Conservation (phyloP, 225 moss, liverwort and hornwort genomes). For the Sphagnum tenellum region DNA sequence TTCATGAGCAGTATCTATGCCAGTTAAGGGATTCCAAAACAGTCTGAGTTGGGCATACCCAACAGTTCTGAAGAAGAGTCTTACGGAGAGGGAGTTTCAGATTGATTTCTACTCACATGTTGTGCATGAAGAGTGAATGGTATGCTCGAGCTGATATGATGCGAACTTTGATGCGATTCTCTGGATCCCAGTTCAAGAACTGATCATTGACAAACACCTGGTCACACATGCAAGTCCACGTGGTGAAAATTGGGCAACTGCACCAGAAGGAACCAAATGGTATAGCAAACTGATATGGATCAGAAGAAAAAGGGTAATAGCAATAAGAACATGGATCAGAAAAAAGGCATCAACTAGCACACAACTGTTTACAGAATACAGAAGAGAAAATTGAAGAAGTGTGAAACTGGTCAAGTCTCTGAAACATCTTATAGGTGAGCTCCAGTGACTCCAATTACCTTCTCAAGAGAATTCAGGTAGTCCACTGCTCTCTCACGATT, state of each 20-base stretch:
- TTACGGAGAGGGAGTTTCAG: neutral
- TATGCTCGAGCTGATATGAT: slow-evolving; percentile 98
- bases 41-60: slow-evolving; percentile 37
- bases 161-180: slow-evolving; percentile 90
- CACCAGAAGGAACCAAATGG: neutral
- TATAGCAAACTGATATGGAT: neutral
- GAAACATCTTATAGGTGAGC: too few species aligned
- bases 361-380: neutral
- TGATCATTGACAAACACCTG: slow-evolving; percentile 98
- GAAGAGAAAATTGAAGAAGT: neutral
- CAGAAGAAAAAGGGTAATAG: neutral
- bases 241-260: neutral
- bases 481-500: slow-evolving; percentile 50
- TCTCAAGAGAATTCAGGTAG: slow-evolving; percentile 49
- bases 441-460: slow-evolving; percentile 11
- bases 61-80: slow-evolving; percentile 11
- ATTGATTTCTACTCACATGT: slow-evolving; percentile 69
- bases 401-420: too few species aligned
- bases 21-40: slow-evolving; percentile 9
- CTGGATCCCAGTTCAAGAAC: slow-evolving; percentile 92
- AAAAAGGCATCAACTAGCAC: neutral
- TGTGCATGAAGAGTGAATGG: slow-evolving; percentile 95
- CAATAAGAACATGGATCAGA: too few species aligned
- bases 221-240: neutral
- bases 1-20: slow-evolving; percentile 3